Evolutionary conservation across 2,329 filamentous ascomycete species (phyloP), one percentile per base, ranked within the genome.

Genomic region (Exophiala sideris): DNA sequence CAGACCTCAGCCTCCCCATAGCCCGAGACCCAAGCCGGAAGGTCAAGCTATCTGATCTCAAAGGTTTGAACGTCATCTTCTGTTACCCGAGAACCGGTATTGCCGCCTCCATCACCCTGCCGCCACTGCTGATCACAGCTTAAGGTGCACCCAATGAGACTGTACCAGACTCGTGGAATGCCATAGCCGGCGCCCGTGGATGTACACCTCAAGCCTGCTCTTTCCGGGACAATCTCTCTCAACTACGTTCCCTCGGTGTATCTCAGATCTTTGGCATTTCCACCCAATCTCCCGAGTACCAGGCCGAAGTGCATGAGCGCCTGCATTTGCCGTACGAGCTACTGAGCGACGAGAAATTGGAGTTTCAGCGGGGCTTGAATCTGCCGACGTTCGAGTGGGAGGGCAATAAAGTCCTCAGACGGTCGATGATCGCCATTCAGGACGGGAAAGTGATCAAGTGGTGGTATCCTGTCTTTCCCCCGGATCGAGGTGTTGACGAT

Each of bases 201-300:
- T 76, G 72, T 61, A 74, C 74, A 11, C 71, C 72, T 5, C 72
- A 74, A 64, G 72, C 73, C 11, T 75, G 74, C 62, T 69, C 68
- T 9, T 76, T 76, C 65, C 69, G 70, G 20, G 71, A 74, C 58
- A 58, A 61, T 5, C 58, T 64, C 2, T 45, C 62, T 3, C 64
- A 68, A 9, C 63, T 73, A 12, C 46, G 56, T n/a, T 41, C 56
- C 2, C 50, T 60, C 5, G 68, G 70, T 5, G 67, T 73, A 0
- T 59, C 56, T 33, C 62, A 67, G 21, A 64, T 75, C 29, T 75
- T 71, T 54, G 72, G 72, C 21, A 48, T 73, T 14, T 71, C 69
- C 14, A 73, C 69, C 18, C 72, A 74, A 58, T 64, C 67, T 42
- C 71, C 68, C n/a, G 50, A 63, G 35, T 73, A 75, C 54, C 72